Evolutionary conservation across 116 monocot species (phyloP).

Genomic region (Trichopus zeylanicus): DNA sequence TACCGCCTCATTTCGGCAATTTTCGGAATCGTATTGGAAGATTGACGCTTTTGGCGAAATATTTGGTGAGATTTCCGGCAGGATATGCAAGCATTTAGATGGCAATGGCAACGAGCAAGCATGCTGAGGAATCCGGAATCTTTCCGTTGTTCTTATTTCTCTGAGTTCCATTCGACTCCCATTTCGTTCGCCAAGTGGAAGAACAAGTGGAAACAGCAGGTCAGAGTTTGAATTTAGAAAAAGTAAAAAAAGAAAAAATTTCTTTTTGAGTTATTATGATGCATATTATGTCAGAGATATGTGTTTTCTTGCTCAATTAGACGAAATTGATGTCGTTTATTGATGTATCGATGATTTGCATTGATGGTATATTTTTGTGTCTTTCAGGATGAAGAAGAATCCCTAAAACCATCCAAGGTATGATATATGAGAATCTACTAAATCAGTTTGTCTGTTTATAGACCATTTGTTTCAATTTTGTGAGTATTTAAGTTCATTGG

Average conservation of each 20-base stretch:
- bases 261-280: background rate
- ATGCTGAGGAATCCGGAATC: background rate
- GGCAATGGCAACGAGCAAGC: background rate
- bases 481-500: no score
- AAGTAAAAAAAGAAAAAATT: no score
- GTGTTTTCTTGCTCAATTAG: background rate
- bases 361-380: background rate
- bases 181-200: conserved; percentile 28
- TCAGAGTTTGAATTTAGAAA: no score
- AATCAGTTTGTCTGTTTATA: background rate
- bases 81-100: conserved; percentile 1
- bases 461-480: no score
- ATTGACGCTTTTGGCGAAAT: background rate
- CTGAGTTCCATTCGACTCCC: conserved; percentile 28
- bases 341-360: no score
- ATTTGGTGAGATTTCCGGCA: background rate
- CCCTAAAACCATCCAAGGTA: conserved; percentile 35
- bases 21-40: background rate
- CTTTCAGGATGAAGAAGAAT: conserved; percentile 22
- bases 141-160: conserved; percentile 9
- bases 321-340: no score
- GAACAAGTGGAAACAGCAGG: conserved; percentile 29
- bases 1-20: no score
- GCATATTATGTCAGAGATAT: background rate
- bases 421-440: background rate